phyloP scores from a whole-genome alignment of 345 rosid genomes.

The Ceriops tagal region DNA sequence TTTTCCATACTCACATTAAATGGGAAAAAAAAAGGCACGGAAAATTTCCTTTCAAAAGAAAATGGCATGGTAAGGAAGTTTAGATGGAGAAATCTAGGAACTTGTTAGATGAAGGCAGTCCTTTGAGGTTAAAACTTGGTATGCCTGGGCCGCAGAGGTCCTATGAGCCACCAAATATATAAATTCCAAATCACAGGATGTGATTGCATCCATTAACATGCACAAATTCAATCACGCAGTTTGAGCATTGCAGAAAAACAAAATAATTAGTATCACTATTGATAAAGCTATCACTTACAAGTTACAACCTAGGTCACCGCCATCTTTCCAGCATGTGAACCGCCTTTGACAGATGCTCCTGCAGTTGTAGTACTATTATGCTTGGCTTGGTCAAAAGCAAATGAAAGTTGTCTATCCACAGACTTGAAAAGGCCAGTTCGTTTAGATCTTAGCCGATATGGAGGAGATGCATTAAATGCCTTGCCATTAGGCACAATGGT shows the following conservation, averaged over 20 bases:
- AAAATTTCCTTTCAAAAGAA: too few relatives aligned
- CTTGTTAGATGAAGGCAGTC: too few relatives aligned
- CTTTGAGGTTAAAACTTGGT: too few relatives aligned
- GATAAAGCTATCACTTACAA: conserved; percentile 35
- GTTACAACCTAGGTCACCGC: conserved; percentile 34
- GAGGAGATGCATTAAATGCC: conserved; percentile 83
- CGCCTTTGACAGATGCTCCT: conserved; percentile 31
- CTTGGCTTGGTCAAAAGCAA: conserved; percentile 46
- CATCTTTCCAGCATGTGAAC: conserved; percentile 28
- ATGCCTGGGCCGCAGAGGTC: too few relatives aligned
- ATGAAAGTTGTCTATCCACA: conserved; percentile 89
- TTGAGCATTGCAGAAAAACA: background rate
- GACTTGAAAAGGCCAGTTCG: conserved; percentile 75
- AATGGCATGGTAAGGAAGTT: too few relatives aligned
- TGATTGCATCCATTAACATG: conserved; percentile 20
- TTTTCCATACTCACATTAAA: too few relatives aligned
- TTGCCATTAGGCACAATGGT: conserved; percentile 30
- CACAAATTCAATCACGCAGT: background rate
- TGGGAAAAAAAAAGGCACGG: too few relatives aligned
- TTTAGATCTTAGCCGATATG: conserved; percentile 77
- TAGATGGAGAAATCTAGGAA: too few relatives aligned
- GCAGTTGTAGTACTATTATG: conserved; percentile 32
- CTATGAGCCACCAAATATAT: too few relatives aligned
- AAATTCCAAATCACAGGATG: background rate
- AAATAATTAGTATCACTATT: conserved; percentile 1